A percentile compares a stretch with the other conserved stretches of the same genome.
phyloP scores from a whole-genome alignment of 768 basidiomycete species.

The Kondoa malvinella region DNA sequence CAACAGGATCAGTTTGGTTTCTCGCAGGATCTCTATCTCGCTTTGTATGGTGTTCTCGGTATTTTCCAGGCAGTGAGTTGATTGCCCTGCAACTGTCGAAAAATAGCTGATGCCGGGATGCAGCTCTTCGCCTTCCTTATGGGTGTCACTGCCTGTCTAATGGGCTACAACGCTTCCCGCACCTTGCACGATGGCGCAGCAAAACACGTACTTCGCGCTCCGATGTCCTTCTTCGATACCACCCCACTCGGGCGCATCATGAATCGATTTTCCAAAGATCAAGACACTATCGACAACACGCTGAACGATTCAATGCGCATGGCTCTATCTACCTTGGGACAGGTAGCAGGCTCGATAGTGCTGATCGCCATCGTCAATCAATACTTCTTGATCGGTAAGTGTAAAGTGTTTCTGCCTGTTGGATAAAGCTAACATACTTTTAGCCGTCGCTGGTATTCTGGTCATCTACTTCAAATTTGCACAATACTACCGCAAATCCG shows the following conservation, averaged over 20 bases:
- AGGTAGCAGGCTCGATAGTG: conserved; percentile 33
- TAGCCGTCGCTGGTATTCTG: conserved; percentile 46
- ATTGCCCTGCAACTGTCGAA: conserved; percentile 43
- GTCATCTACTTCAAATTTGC: conserved; percentile 54
- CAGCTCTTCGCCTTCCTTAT: conserved; percentile 3
- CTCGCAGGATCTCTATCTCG: conserved; percentile 47
- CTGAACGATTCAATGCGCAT: conserved; percentile 53
- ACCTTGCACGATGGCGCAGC: conserved; percentile 50
- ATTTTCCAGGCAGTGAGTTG: conserved; percentile 54
- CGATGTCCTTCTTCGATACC: conserved; percentile 77
- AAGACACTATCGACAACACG: conserved; percentile 46
- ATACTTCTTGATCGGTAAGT: conserved; percentile 60
- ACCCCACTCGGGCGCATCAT: conserved; percentile 33
- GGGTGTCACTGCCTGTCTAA: conserved; percentile 34
- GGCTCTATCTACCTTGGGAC: conserved; percentile 35
- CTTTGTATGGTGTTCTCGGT: conserved; percentile 26
- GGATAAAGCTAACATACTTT: too few species aligned
- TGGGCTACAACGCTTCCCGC: conserved; percentile 64
- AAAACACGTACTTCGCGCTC: conserved; percentile 57
- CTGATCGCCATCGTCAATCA: conserved; percentile 51
- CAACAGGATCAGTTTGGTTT: conserved; percentile 48
- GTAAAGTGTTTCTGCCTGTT: too few species aligned
- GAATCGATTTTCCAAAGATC: conserved; percentile 20
- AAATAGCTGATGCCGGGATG: too few species aligned
- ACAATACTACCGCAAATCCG: conserved; percentile 65